phyloP scores from a whole-genome alignment of 176 grass and related monocot genomes.

The Eragrostis nindensis region DNA sequence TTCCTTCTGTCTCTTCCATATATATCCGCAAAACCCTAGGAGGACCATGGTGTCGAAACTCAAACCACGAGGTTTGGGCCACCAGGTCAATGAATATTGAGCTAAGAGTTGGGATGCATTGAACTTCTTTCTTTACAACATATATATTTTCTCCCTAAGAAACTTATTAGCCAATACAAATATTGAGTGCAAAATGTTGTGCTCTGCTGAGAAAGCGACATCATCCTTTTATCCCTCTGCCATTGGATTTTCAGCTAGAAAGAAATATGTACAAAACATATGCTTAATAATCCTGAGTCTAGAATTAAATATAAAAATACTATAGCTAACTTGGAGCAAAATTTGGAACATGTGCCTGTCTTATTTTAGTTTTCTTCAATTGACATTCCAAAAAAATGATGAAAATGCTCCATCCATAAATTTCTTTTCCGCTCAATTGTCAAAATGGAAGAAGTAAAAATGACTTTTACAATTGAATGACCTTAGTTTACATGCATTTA shows the following conservation, averaged over 20 bases:
- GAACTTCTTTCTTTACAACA: not conserved
- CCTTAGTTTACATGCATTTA: not conserved
- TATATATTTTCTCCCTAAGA: not conserved
- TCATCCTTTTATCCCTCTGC: too few relatives aligned
- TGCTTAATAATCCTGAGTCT: not conserved
- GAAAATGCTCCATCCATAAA: too few relatives aligned
- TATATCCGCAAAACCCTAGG: not conserved
- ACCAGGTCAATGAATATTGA: not conserved
- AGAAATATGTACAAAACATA: not conserved
- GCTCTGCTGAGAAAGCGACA: too few relatives aligned
- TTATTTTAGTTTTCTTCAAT: not conserved
- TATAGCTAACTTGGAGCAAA: not conserved
- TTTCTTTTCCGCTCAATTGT: too few relatives aligned
- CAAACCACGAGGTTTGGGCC: not conserved
- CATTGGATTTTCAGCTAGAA: not conserved
- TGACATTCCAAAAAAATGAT: not conserved
- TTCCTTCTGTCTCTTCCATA: not conserved
- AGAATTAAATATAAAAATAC: not conserved
- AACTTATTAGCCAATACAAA: too few relatives aligned
- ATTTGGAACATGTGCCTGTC: not conserved
- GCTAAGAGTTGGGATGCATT: not conserved
- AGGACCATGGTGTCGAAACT: not conserved
- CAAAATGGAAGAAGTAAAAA: too few relatives aligned
- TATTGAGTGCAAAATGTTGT: too few relatives aligned
- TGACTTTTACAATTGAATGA: not conserved